phyloP scores from a whole-genome alignment of 148 eudicot species.

The Persicaria maculosa region DNA sequence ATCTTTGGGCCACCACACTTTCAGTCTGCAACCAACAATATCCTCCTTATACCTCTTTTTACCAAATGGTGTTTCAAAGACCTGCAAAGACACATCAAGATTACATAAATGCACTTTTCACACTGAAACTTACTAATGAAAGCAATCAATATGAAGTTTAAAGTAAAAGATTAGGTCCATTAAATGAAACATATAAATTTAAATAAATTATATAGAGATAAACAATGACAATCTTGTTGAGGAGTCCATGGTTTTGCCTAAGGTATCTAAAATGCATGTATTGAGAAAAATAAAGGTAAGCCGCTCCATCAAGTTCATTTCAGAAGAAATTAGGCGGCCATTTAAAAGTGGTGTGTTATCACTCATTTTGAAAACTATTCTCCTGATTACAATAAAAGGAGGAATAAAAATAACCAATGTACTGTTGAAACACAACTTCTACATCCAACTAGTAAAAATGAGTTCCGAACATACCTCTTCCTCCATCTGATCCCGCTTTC shows the following conservation, averaged over 20 bases:
- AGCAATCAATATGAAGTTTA: neutral
- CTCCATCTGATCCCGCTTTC: conserved; percentile 34
- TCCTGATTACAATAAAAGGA: neutral
- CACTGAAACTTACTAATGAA: neutral
- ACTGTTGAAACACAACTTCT: neutral
- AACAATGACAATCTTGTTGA: neutral
- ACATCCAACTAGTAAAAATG: neutral
- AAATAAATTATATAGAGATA: neutral
- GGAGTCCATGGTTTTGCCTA: neutral
- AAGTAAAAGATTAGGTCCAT: neutral
- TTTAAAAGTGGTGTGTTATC: neutral
- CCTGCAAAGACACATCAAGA: conserved; percentile 4
- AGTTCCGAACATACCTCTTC: conserved; percentile 27
- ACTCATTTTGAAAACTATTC: neutral
- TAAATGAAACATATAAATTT: neutral
- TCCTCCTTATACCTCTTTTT: conserved; percentile 14
- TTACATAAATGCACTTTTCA: neutral
- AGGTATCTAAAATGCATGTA: neutral
- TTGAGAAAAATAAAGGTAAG: neutral
- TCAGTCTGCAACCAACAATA: conserved; percentile 11
- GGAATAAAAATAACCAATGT: neutral
- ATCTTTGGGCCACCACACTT: conserved; percentile 13
- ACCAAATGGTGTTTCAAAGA: conserved; percentile 14
- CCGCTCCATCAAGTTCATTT: neutral
- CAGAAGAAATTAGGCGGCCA: neutral